These are phyloP conservation scores for Russula earlei DNA, from an alignment of 768 basidiomycete species.

Conservation along the genomic window DNA sequence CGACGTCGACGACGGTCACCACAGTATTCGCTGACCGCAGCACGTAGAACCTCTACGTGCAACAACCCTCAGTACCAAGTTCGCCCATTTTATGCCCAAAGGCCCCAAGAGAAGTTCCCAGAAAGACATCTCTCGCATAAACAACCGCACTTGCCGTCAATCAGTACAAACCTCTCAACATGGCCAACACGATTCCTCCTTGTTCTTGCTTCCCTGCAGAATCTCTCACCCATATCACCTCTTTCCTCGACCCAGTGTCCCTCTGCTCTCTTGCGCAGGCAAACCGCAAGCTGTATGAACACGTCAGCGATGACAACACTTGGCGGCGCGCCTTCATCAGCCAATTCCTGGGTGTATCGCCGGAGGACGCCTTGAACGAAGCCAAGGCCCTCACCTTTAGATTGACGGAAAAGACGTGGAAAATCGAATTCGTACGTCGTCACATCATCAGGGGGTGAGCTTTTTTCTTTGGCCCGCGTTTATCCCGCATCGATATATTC, in stretches of 20 bases:
- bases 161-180: constrained; percentile 28
- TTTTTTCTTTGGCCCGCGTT: background rate
- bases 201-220: constrained; percentile 49
- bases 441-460: constrained; percentile 46
- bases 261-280: constrained; percentile 50
- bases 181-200: constrained; percentile 12
- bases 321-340: constrained; percentile 69
- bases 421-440: constrained; percentile 53
- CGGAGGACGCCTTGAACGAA: constrained; percentile 45
- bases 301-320: constrained; percentile 69
- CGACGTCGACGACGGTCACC: background rate
- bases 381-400: constrained; percentile 42
- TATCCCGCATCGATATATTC: background rate
- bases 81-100: constrained; percentile 56
- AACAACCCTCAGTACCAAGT: background rate
- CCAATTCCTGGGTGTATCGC: constrained; percentile 56
- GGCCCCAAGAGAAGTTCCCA: constrained; percentile 36
- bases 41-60: constrained; percentile 13
- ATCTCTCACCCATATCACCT: constrained; percentile 67
- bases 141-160: constrained; percentile 24
- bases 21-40: background rate
- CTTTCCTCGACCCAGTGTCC: constrained; percentile 55
- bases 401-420: constrained; percentile 54
- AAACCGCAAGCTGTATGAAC: constrained; percentile 43
- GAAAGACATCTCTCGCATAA: constrained; percentile 31